A percentile compares a stretch with the other conserved stretches of the same genome.
Evolutionary conservation across 1,284 basidiomycete species (phyloP).

Genomic region (Ustilago tritici): DNA sequence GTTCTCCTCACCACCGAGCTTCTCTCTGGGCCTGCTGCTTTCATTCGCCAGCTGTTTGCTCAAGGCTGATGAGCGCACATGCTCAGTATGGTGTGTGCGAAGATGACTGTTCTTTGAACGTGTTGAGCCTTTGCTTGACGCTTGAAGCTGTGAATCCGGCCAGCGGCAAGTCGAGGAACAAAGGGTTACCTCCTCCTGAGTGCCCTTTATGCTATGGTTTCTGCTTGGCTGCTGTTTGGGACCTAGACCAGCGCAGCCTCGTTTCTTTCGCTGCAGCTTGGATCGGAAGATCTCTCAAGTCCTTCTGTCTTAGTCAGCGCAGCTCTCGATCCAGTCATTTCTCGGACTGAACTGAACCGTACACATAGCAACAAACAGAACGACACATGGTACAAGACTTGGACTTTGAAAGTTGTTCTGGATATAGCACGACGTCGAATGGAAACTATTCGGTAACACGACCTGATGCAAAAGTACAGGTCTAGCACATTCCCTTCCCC

Average conservation of each 20-base stretch:
- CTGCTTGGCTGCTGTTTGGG: background rate
- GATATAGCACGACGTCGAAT: conserved; percentile 57
- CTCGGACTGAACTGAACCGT: background rate
- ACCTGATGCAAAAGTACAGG: conserved; percentile 37
- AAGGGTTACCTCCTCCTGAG: too few relatives aligned
- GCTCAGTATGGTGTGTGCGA: too few relatives aligned
- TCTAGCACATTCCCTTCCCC: conserved; percentile 39
- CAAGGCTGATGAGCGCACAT: too few relatives aligned
- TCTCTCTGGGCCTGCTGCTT: too few relatives aligned
- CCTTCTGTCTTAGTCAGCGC: background rate
- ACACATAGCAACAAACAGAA: conserved; percentile 1
- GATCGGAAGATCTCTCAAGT: background rate
- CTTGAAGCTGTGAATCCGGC: too few relatives aligned
- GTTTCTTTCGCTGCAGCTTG: background rate
- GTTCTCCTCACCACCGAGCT: background rate
- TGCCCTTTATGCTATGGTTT: too few relatives aligned
- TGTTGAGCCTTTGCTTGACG: too few relatives aligned
- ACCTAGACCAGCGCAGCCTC: background rate
- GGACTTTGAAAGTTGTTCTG: conserved; percentile 43
- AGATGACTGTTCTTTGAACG: too few relatives aligned
- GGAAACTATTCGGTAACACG: conserved; percentile 38
- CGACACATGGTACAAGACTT: background rate
- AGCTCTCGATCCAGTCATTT: background rate
- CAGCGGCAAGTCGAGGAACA: too few relatives aligned
- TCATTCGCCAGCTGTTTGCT: too few relatives aligned